Evolutionary conservation across 352 stramenopile species (phyloP).

Genomic region (Phytophthora tubulina): DNA sequence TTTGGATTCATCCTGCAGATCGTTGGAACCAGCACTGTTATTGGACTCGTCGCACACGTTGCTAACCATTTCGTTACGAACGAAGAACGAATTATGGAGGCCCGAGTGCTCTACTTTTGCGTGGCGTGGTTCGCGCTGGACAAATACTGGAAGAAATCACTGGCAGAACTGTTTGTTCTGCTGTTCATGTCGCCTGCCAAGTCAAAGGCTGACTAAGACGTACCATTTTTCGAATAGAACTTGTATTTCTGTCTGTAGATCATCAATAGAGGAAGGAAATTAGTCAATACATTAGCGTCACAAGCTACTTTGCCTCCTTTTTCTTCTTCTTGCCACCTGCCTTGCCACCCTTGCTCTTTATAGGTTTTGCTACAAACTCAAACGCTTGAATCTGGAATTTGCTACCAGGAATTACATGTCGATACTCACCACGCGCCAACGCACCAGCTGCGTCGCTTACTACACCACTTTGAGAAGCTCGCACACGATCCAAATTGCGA

Average conservation of each 20-base stretch:
- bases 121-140: constrained; percentile 78
- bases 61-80: constrained; percentile 68
- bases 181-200: constrained; percentile 33
- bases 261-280: too few species aligned
- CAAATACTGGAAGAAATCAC: constrained; percentile 75
- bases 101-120: constrained; percentile 62
- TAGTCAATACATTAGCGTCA: too few species aligned
- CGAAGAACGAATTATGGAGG: constrained; percentile 60
- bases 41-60: constrained; percentile 65
- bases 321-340: constrained; percentile 58
- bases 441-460: constrained; percentile 56
- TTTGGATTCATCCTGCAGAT: constrained; percentile 64
- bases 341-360: constrained; percentile 26
- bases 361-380: constrained; percentile 41
- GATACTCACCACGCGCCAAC: constrained; percentile 62
- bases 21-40: constrained; percentile 42
- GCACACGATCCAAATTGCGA: constrained; percentile 61
- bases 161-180: constrained; percentile 48
- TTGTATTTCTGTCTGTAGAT: background rate
- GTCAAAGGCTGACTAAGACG: constrained; percentile 29
- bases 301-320: constrained; percentile 33
- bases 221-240: constrained; percentile 15
- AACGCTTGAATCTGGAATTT: constrained; percentile 76
- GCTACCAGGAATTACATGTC: constrained; percentile 69
- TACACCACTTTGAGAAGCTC: constrained; percentile 48